A percentile compares a stretch with the other conserved stretches of the same genome.
Evolutionary conservation across 805 yeast species (phyloP).

Genomic region (Gaillardinia entomophila): DNA sequence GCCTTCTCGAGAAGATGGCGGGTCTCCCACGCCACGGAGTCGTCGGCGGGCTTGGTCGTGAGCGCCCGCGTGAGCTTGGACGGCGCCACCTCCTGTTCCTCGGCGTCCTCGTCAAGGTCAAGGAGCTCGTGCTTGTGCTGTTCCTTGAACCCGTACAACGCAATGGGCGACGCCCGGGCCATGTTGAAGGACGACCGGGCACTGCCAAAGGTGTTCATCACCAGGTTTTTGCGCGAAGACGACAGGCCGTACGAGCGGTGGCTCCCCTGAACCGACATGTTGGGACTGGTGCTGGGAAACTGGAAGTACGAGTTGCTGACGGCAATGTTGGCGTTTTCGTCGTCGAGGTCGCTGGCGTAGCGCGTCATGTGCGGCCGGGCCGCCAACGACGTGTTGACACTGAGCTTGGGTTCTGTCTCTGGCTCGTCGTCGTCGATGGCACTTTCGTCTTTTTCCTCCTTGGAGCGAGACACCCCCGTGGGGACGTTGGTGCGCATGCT

Average conservation of each 20-base stretch:
- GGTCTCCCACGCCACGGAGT: slow-evolving; percentile 52
- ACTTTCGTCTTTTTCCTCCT: slow-evolving; percentile 13
- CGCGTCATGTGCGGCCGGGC: background rate
- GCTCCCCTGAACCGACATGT: background rate
- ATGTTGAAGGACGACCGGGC: background rate
- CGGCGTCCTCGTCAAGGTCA: slow-evolving; percentile 10
- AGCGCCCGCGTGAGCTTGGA: slow-evolving; percentile 18
- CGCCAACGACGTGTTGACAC: slow-evolving; percentile 1
- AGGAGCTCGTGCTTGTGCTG: slow-evolving; percentile 7
- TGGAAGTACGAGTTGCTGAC: too few relatives aligned
- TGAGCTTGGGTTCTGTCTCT: too few relatives aligned
- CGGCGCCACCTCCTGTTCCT: slow-evolving; percentile 5
- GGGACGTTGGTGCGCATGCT: background rate
- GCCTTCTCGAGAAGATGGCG: slow-evolving; percentile 44
- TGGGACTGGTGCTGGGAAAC: too few relatives aligned
- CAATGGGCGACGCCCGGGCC: slow-evolving; percentile 9
- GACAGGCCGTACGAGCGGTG: background rate
- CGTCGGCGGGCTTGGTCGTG: slow-evolving; percentile 4
- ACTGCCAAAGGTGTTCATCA: background rate
- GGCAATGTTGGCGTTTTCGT: slow-evolving; percentile 29
- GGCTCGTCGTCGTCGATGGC: slow-evolving; percentile 20
- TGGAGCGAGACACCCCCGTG: slow-evolving; percentile 1
- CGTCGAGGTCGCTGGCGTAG: slow-evolving; percentile 22
- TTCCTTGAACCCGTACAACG: slow-evolving; percentile 9
- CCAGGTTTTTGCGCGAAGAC: background rate